These are phyloP conservation scores for Dothiorella sarmentorum DNA, from an alignment of 2,329 filamentous ascomycete species.

Conservation along the genomic window DNA sequence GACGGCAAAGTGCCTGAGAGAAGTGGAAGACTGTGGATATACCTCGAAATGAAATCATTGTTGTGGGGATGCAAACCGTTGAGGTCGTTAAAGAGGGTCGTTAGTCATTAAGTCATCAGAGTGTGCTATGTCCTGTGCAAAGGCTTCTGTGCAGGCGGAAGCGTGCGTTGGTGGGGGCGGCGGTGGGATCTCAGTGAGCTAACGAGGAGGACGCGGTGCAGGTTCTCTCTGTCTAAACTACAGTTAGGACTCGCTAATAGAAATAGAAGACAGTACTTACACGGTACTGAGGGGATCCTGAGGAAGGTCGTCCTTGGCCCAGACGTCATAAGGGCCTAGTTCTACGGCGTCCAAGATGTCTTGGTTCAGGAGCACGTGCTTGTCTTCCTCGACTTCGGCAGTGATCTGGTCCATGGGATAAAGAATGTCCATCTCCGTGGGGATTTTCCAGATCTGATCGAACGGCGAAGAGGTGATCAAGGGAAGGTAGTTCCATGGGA, in stretches of 20 bases:
- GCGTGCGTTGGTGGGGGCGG: not conserved
- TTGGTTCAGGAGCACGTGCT: slow-evolving; percentile 17
- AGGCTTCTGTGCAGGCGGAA: not conserved
- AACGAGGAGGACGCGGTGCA: not conserved
- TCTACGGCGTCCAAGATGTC: slow-evolving; percentile 21
- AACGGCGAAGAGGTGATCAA: slow-evolving; percentile 37
- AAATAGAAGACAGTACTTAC: not conserved
- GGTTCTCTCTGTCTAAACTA: not conserved
- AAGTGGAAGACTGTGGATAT: not conserved
- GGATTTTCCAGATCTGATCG: slow-evolving; percentile 37
- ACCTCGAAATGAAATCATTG: not conserved
- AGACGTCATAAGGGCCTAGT: slow-evolving; percentile 8
- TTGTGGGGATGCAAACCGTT: not conserved
- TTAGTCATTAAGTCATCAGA: not conserved
- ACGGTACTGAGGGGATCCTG: not conserved
- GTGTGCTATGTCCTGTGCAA: not conserved
- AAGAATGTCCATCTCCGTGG: slow-evolving; percentile 37
- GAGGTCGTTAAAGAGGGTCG: not conserved
- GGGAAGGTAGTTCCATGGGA: slow-evolving; percentile 42
- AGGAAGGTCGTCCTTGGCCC: not conserved
- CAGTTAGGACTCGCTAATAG: not conserved
- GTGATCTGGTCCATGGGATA: slow-evolving; percentile 35
- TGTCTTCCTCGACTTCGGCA: slow-evolving; percentile 15
- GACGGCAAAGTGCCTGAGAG: not conserved
- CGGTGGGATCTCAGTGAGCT: not conserved